Evolutionary conservation across 1,139 yeast genomes (phyloP), one percentile per base, ranked within the genome.

Genomic region (Scheffersomyces illinoinensis): DNA sequence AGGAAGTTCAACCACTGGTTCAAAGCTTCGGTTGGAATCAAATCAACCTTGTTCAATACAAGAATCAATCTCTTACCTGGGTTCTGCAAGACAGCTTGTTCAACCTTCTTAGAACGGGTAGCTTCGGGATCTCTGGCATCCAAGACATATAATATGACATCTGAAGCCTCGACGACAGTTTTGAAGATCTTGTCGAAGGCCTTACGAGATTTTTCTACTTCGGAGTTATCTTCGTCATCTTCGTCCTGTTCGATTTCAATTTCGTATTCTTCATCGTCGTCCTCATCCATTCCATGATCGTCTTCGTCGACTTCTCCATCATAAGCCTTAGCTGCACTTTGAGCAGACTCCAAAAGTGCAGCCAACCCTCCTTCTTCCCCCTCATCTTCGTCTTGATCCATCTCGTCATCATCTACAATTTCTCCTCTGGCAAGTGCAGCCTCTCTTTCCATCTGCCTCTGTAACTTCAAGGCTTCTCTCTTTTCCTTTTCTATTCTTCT

Each of bases 121-220:
- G 93, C 88, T 73, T 91, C 97, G 56, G 99, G 99, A 75, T 95
- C 98, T 75, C 99, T 88, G 3, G 99, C 97, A 76, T 95, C 99
- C 70, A 95, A 80, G 23, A 95, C 98, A 68, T 96, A 95, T 58
- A 95, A 81, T 39, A 95, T 82, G 59, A 95, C 98, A 75, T 93
- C 98, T 1, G 97, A 82, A 39, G 93, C 88, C 60, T 92, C 98
- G 54, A 93, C 93, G 51, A 88, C 93, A 5, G 88, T 77, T 71
- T 88, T 89, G 79, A 90, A 89, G 56, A 93, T 90, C 74, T 93
- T 91, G 72, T 93, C 97, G 76, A 91, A 95, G 14, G 97, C 96
- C 73, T 90, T 93, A 73, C 98, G 86, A 8, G 98, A 93, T 68
- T 89, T 88, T 62, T 93, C 98, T 58, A 76, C 66, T 53, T 74